Base-by-base conservation (phyloP, 2,329 filamentous ascomycete species). In the Nigrospora osmanthi region DNA sequence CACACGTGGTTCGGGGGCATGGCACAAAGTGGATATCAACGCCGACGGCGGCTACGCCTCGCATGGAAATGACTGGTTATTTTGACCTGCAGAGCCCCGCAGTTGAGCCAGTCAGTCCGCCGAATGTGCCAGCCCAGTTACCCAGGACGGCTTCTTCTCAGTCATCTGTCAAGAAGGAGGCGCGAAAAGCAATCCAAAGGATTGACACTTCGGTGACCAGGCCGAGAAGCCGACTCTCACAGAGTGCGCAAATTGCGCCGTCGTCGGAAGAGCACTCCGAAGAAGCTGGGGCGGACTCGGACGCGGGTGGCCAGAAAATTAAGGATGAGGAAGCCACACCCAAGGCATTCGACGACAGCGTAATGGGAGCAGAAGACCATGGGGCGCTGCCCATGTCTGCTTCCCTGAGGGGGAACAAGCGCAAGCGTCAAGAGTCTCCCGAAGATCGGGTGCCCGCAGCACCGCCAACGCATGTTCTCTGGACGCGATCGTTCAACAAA, bases 401-500 rank as follows among this genome's bases (percentile, higher is more conserved):
- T 52, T 46, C 59, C 66, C 19, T 60, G 64, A 38, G 44, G 15
- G 57, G 63, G 13, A 63, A 64, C 11, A 83, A 83, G 57, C 72
- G 79, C 16, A 83, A 82, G 61, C 70, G 79, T 39, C 73, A 75
- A 45, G 73, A 75, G 6, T 70, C 72, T 5, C 69, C 73, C 6
- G 54, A 60, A 56, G 75, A 49, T 61, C 51, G 74, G 49, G 75
- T 47, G 57, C 69, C 47, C 60, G 73, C 62, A 57, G 71, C 46
- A 49, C 80, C 83, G 28, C 78, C 80, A 17, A 79, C 78, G 10
- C 77, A 87, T 46, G 85, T 90, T 6, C 71, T 87, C 35, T 87
- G 85, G 71, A 88, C 86, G 13, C 81, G 86, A 40, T 83, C 84
- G 40, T 84, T 91, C 56, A 78, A 83, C 33, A 81, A 84, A 52